These are phyloP conservation scores for Coix lacrymajobi DNA, from an alignment of 176 grass and related monocot species.

Conservation along the genomic window DNA sequence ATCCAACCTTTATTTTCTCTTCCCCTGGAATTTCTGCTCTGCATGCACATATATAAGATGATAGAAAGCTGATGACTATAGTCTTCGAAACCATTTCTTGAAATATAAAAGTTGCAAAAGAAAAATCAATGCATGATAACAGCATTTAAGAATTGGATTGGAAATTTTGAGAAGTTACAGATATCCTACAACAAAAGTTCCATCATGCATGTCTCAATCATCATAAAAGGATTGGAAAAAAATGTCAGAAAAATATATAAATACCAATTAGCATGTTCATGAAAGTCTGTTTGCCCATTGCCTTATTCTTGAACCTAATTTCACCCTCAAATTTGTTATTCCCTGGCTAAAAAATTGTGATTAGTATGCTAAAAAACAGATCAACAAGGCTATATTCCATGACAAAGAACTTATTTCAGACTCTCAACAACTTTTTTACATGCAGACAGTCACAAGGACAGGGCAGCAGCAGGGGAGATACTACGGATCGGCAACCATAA, in stretches of 20 bases:
- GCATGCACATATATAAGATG: not conserved
- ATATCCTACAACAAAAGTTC: not conserved
- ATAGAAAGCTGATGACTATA: not conserved
- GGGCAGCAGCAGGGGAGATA: constrained; percentile 69
- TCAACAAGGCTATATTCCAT: not conserved
- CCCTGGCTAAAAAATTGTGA: not conserved
- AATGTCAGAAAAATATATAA: not conserved
- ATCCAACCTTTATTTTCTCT: not conserved
- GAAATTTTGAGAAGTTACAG: not conserved
- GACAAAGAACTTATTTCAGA: not conserved
- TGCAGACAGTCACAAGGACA: constrained; percentile 62
- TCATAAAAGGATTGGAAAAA: not conserved
- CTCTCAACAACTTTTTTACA: not conserved
- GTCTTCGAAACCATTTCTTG: not conserved
- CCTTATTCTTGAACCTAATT: not conserved
- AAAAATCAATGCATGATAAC: not conserved
- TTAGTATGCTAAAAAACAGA: not conserved
- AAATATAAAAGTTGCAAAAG: not conserved
- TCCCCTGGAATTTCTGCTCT: not conserved
- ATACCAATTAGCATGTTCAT: not conserved
- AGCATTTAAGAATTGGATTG: not conserved
- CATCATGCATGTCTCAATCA: not conserved
- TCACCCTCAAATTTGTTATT: not conserved
- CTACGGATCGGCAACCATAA: constrained; percentile 72
- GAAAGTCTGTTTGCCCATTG: not conserved